phyloP scores from a whole-genome alignment of 148 eudicot species.

The Silene uniflora region DNA sequence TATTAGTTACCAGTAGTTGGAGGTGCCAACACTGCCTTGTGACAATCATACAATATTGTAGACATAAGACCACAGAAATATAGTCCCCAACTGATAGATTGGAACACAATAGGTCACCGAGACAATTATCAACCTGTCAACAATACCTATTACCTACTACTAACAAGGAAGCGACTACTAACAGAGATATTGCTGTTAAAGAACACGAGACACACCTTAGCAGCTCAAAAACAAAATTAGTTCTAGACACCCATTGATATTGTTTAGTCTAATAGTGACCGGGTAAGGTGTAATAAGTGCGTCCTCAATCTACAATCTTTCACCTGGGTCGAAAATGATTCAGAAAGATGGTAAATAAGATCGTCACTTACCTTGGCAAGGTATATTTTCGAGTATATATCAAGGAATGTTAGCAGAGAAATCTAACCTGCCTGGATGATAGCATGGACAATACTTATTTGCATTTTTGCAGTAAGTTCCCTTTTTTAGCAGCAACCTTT shows the following conservation, averaged over 20 bases:
- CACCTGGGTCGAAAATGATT: slow-evolving; percentile 44
- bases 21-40: too few species aligned
- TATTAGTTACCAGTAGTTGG: not conserved
- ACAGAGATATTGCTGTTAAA: slow-evolving; percentile 21
- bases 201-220: too few species aligned
- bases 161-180: slow-evolving; percentile 12
- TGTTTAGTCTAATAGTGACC: slow-evolving; percentile 55
- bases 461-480: slow-evolving; percentile 59
- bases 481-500: too few species aligned
- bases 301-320: slow-evolving; percentile 87
- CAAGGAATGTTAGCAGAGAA: not conserved
- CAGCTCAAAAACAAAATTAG: slow-evolving; percentile 43
- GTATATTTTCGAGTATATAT: too few species aligned
- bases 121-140: too few species aligned
- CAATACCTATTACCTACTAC: too few species aligned
- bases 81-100: too few species aligned
- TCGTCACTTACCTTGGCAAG: too few species aligned
- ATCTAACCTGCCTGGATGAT: slow-evolving; percentile 62
- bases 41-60: too few species aligned
- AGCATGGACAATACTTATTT: slow-evolving; percentile 56
- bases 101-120: too few species aligned
- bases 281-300: slow-evolving; percentile 67
- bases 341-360: not conserved
- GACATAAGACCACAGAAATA: too few species aligned
- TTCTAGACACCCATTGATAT: slow-evolving; percentile 35